Evolutionary conservation across 352 stramenopile species (phyloP).

Genomic region (Pythium scleroteichum): DNA sequence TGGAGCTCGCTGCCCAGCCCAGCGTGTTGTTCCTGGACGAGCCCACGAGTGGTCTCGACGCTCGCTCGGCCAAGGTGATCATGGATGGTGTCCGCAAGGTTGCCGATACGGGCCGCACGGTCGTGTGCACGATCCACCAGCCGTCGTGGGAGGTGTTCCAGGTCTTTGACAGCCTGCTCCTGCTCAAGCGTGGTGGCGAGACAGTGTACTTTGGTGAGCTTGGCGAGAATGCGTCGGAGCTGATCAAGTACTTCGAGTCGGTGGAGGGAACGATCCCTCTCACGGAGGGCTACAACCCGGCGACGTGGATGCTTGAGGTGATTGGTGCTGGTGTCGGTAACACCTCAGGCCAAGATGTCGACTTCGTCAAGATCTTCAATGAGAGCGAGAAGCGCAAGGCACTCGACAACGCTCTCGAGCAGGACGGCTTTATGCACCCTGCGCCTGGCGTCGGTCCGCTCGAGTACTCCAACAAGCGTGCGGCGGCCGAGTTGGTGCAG

Average conservation of each 20-base stretch:
- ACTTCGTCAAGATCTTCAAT: slow-evolving; percentile 12
- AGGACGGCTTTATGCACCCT: slow-evolving; percentile 14
- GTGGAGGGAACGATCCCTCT: slow-evolving; percentile 26
- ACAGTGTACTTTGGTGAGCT: slow-evolving; percentile 29
- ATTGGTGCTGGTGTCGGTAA: slow-evolving; percentile 52
- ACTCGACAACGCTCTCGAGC: slow-evolving; percentile 15
- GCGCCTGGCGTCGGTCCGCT: slow-evolving; percentile 5
- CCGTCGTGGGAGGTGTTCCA: slow-evolving; percentile 28
- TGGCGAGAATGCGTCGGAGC: slow-evolving; percentile 17
- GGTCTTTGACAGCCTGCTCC: slow-evolving; percentile 26
- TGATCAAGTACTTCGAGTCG: slow-evolving; percentile 47
- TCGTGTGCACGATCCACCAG: slow-evolving; percentile 36
- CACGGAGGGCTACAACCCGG: slow-evolving; percentile 30
- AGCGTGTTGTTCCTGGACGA: slow-evolving; percentile 77
- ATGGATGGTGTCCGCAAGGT: slow-evolving; percentile 85
- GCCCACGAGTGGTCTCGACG: slow-evolving; percentile 82
- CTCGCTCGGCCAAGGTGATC: slow-evolving; percentile 65
- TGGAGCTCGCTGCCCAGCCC: slow-evolving; percentile 73
- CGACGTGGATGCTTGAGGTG: slow-evolving; percentile 49
- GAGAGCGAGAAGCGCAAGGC: slow-evolving; percentile 2
- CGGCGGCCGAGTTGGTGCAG: slow-evolving; percentile 13
- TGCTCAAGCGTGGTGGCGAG: slow-evolving; percentile 26
- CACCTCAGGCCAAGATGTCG: slow-evolving; percentile 33
- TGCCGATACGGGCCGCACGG: slow-evolving; percentile 37
- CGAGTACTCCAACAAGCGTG: slow-evolving; percentile 23